phyloP scores from a whole-genome alignment of 2,329 filamentous ascomycete genomes.

The Penicillium frequentans region DNA sequence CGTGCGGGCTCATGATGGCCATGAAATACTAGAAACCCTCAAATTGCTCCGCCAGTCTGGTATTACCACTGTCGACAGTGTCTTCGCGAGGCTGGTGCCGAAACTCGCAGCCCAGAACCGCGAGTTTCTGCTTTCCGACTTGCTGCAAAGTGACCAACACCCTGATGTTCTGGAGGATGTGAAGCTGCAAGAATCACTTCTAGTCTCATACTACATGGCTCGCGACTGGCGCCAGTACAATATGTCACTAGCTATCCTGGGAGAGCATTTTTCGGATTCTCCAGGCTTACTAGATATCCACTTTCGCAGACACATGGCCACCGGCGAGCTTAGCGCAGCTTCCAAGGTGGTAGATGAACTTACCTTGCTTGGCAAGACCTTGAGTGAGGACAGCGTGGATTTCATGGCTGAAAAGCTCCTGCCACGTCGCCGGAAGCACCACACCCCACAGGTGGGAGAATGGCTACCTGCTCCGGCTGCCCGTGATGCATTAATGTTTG shows the following conservation, averaged over 20 bases:
- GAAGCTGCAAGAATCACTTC: conserved; percentile 54
- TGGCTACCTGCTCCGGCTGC: conserved; percentile 18
- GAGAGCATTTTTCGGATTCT: conserved; percentile 34
- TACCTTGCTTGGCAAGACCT: conserved; percentile 42
- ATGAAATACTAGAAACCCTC: conserved; percentile 61
- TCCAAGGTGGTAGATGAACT: conserved; percentile 50
- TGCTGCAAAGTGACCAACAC: conserved; percentile 63
- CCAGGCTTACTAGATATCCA: conserved; percentile 38
- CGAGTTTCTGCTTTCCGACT: conserved; percentile 51
- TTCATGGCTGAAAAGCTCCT: conserved; percentile 42
- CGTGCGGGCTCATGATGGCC: conserved; percentile 58
- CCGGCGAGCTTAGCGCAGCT: conserved; percentile 31
- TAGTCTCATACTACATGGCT: conserved; percentile 53
- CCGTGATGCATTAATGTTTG: conserved; percentile 43
- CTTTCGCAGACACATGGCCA: conserved; percentile 39
- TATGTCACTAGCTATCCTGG: conserved; percentile 57
- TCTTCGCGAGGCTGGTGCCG: conserved; percentile 66
- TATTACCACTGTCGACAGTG: conserved; percentile 62
- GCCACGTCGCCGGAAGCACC: conserved; percentile 28
- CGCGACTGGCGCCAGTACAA: conserved; percentile 55
- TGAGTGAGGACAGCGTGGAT: conserved; percentile 47
- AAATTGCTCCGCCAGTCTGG: conserved; percentile 60
- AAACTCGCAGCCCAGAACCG: conserved; percentile 62
- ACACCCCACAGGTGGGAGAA: conserved; percentile 24
- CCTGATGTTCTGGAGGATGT: conserved; percentile 62